Percentiles rank a stretch among this genome's conserved stretches.
phyloP scores from a whole-genome alignment of 805 yeast species.

The Saturnispora bothae region DNA sequence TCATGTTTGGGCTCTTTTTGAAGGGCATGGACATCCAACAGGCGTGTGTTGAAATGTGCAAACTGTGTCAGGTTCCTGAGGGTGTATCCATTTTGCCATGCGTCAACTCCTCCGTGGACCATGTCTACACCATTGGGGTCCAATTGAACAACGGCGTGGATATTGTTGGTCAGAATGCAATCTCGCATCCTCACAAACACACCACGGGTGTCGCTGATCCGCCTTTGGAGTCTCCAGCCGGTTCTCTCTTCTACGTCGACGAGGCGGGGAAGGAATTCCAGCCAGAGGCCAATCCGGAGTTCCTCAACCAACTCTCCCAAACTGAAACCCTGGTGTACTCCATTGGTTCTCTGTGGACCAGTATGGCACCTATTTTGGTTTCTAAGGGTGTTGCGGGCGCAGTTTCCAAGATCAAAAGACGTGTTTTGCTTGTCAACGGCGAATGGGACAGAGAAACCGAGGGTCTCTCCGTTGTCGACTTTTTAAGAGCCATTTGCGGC shows the following conservation, averaged over 20 bases:
- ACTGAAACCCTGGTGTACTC: slow-evolving; percentile 59
- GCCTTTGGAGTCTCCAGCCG: slow-evolving; percentile 68
- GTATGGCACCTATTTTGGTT: slow-evolving; percentile 69
- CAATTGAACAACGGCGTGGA: slow-evolving; percentile 54
- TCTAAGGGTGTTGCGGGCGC: slow-evolving; percentile 65
- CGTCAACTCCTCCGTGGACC: slow-evolving; percentile 60
- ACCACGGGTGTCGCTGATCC: slow-evolving; percentile 21
- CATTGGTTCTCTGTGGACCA: slow-evolving; percentile 84
- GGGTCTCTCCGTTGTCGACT: slow-evolving; percentile 52
- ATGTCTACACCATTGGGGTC: slow-evolving; percentile 77
- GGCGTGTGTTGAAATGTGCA: slow-evolving; percentile 12
- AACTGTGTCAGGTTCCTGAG: slow-evolving; percentile 50
- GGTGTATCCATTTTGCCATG: slow-evolving; percentile 61
- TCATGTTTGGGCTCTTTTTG: background rate
- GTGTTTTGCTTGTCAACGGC: slow-evolving; percentile 65
- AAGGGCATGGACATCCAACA: background rate
- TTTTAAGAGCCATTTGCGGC: slow-evolving; percentile 25
- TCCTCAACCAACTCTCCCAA: slow-evolving; percentile 36
- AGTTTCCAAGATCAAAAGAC: slow-evolving; percentile 30
- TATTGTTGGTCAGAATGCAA: slow-evolving; percentile 86
- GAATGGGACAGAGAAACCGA: slow-evolving; percentile 69
- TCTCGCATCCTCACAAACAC: slow-evolving; percentile 59
- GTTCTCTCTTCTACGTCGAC: slow-evolving; percentile 66
- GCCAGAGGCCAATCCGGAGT: slow-evolving; percentile 62
- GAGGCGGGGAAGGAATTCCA: slow-evolving; percentile 81